These are phyloP conservation scores for Penicillium angulare DNA, from an alignment of 495 filamentous ascomycete species.

Conservation along the genomic window DNA sequence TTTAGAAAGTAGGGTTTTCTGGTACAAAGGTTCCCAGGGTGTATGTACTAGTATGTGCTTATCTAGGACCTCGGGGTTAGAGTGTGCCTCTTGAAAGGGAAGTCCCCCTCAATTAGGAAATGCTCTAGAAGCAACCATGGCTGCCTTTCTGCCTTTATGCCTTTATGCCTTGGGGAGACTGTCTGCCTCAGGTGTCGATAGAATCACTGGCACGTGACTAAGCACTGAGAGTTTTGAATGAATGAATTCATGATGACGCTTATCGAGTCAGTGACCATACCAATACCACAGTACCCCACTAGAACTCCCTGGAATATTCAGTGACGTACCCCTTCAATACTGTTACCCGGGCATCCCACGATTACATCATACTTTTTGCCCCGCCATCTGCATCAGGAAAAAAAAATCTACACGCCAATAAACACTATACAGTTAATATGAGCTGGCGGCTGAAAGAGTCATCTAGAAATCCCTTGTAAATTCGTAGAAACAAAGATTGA, in stretches of 20 bases:
- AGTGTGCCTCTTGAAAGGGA: neutral
- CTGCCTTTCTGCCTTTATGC: neutral
- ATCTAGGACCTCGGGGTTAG: too few relatives aligned
- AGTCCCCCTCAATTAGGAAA: neutral
- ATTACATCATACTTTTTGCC: constrained; percentile 31
- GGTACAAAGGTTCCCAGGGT: too few relatives aligned
- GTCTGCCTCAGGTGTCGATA: neutral
- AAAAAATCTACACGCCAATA: neutral
- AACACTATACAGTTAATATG: neutral
- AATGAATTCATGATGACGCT: constrained; percentile 22
- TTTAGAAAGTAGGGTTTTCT: too few relatives aligned
- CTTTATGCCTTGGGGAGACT: neutral
- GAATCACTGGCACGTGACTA: too few relatives aligned
- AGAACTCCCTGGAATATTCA: neutral
- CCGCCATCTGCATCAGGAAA: constrained; percentile 22
- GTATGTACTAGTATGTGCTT: too few relatives aligned
- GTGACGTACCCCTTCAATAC: neutral
- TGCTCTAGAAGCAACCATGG: neutral
- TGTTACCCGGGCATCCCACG: constrained; percentile 6
- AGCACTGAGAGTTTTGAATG: too few relatives aligned
- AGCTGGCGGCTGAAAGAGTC: neutral
- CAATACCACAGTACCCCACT: constrained; percentile 7
- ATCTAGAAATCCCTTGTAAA: constrained; percentile 3
- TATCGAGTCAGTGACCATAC: constrained; percentile 9
- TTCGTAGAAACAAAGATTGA: neutral